phyloP scores from a whole-genome alignment of 2,329 filamentous ascomycete genomes.

The Apiospora pterosperma region DNA sequence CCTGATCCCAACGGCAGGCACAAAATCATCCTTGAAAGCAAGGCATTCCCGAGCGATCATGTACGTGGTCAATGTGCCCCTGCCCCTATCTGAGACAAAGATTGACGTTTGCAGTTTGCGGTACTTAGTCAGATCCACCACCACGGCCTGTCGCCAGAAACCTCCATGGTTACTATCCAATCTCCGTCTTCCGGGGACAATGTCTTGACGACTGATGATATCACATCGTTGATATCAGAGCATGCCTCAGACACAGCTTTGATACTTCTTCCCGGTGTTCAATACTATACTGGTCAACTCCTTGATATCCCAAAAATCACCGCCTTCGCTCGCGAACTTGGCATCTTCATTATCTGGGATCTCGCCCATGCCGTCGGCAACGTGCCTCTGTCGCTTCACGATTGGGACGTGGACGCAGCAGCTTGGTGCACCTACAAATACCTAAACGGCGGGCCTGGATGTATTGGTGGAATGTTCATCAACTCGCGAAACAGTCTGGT shows the following conservation, averaged over 20 bases:
- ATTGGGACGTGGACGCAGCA: conserved; percentile 76
- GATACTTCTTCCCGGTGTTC: conserved; percentile 72
- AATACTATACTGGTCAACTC: conserved; percentile 78
- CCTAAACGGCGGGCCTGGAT: conserved; percentile 72
- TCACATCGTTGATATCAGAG: conserved; percentile 62
- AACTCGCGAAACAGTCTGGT: conserved; percentile 60
- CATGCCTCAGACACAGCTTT: conserved; percentile 65
- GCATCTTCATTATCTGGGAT: conserved; percentile 74
- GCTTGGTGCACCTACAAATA: conserved; percentile 86
- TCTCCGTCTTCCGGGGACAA: conserved; percentile 46
- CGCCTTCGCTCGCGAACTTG: conserved; percentile 61
- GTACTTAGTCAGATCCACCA: conserved; percentile 71
- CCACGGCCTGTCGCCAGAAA: conserved; percentile 59
- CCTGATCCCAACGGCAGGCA: conserved; percentile 56
- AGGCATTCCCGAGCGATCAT: conserved; percentile 80
- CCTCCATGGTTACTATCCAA: conserved; percentile 67
- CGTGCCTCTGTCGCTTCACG: conserved; percentile 66
- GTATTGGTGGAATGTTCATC: conserved; percentile 71
- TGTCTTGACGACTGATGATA: conserved; percentile 61
- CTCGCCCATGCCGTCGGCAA: conserved; percentile 78
- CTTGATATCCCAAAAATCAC: conserved; percentile 75
- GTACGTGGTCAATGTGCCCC: conserved; percentile 40
- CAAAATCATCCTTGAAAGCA: conserved; percentile 77
- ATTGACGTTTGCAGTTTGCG: conserved; percentile 54
- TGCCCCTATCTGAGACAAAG: conserved; percentile 15